phyloP scores from a whole-genome alignment of 495 filamentous ascomycete genomes.

The Elasticomyces elasticus region DNA sequence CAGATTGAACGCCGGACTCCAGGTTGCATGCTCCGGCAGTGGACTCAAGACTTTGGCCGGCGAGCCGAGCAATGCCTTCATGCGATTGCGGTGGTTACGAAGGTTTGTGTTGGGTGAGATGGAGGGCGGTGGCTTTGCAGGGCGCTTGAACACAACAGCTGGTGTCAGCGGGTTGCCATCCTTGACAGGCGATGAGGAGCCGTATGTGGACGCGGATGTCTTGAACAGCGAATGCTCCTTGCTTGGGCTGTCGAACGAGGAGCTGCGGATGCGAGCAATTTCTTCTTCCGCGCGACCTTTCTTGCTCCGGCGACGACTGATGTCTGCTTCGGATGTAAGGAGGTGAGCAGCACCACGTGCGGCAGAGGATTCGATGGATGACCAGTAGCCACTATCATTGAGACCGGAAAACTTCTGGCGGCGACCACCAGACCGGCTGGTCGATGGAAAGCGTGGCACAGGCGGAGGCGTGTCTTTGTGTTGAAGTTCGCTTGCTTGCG shows the following conservation, averaged over 20 bases:
- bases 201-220: conserved; percentile 40
- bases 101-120: conserved; percentile 91
- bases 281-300: conserved; percentile 89
- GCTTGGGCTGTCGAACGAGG: conserved; percentile 84
- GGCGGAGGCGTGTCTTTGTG: conserved; percentile 70
- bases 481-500: conserved; percentile 44
- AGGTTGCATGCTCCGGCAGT: conserved; percentile 50
- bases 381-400: conserved; percentile 96
- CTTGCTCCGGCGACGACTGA: conserved; percentile 68
- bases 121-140: conserved; percentile 70
- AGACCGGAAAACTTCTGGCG: conserved; percentile 65
- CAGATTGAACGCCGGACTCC: conserved; percentile 70
- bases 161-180: conserved; percentile 54
- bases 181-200: conserved; percentile 51
- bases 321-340: conserved; percentile 59
- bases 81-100: conserved; percentile 78
- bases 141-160: conserved; percentile 72
- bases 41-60: conserved; percentile 64
- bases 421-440: conserved; percentile 45
- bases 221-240: conserved; percentile 43
- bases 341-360: conserved; percentile 56
- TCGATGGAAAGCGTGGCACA: conserved; percentile 46
- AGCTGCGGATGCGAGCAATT: conserved; percentile 85
- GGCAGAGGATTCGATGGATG: conserved; percentile 91
- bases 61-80: conserved; percentile 80